A percentile compares a stretch with the other conserved stretches of the same genome.
Conservation (phyloP, 2,329 filamentous ascomycete genomes). For the Neoscytalidium dimidiatum region DNA sequence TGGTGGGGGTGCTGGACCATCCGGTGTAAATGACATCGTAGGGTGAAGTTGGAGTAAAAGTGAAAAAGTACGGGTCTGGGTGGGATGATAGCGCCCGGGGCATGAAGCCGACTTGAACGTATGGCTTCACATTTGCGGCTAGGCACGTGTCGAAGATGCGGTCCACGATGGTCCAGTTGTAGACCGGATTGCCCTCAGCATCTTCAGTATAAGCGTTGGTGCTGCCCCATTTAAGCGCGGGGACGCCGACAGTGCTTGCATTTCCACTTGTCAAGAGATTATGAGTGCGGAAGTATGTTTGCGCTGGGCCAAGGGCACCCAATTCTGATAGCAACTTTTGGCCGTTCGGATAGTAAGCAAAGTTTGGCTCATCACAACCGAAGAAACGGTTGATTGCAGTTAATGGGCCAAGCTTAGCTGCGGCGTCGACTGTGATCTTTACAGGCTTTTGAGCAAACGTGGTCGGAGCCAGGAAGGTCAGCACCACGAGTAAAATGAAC, state of each 20-base stretch:
- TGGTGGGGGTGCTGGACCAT: constrained; percentile 11
- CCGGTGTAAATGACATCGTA: constrained; percentile 17
- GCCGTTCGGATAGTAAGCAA: constrained; percentile 9
- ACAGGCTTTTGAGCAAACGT: not conserved
- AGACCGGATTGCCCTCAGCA: not conserved
- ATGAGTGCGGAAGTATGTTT: constrained; percentile 18
- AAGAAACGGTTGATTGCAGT: constrained; percentile 11
- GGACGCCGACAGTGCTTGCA: not conserved
- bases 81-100: not conserved
- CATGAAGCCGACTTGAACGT: constrained; percentile 16
- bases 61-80: constrained; percentile 15
- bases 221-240: constrained; percentile 14
- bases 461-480: not conserved
- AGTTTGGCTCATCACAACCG: constrained; percentile 14
- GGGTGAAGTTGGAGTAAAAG: constrained; percentile 7
- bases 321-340: not conserved
- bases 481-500: not conserved
- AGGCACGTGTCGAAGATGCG: constrained; percentile 17
- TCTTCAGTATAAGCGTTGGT: constrained; percentile 4
- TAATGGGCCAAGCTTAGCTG: not conserved
- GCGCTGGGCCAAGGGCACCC: not conserved
- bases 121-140: not conserved
- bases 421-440: not conserved
- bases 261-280: constrained; percentile 7
- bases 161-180: constrained; percentile 16